A percentile compares a stretch with the other conserved stretches of the same genome.
These are phyloP conservation scores for Dichotomocladium elegans DNA, from an alignment of 371 early-diverging fungal genomes.

Conservation along the genomic window DNA sequence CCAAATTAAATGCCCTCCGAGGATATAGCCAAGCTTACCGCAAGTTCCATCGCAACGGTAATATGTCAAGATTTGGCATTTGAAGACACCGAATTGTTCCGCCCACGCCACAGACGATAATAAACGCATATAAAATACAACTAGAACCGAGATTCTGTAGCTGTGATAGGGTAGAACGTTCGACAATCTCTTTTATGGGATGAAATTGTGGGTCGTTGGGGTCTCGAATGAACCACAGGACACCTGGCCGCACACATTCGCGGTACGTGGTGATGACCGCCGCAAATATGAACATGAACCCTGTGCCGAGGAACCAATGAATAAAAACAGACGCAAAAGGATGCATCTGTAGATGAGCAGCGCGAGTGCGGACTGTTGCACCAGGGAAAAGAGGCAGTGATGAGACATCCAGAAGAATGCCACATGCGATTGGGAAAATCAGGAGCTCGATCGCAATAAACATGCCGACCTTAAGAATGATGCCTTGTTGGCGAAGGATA, in stretches of 20 bases:
- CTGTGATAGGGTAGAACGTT: constrained; percentile 70
- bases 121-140: constrained; percentile 68
- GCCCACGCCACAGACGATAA: constrained; percentile 69
- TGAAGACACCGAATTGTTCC: constrained; percentile 41
- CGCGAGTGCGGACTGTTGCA: constrained; percentile 51
- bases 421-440: constrained; percentile 86
- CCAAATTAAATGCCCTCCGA: no score
- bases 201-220: constrained; percentile 92
- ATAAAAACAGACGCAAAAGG: constrained; percentile 71
- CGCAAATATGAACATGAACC: constrained; percentile 90
- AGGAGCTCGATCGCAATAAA: constrained; percentile 84
- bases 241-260: constrained; percentile 80
- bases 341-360: constrained; percentile 45
- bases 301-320: constrained; percentile 91
- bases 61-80: constrained; percentile 18
- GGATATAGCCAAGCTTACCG: constrained; percentile 48
- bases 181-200: constrained; percentile 86
- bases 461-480: constrained; percentile 65
- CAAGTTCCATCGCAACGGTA: constrained; percentile 52
- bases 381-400: constrained; percentile 69
- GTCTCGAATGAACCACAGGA: constrained; percentile 95
- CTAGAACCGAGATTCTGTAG: constrained; percentile 77
- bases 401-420: constrained; percentile 72
- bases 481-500: constrained; percentile 47
- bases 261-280: constrained; percentile 71